Base-by-base conservation (phyloP, 2,329 filamentous ascomycete genomes). In the Xylariaceae sp. region DNA sequence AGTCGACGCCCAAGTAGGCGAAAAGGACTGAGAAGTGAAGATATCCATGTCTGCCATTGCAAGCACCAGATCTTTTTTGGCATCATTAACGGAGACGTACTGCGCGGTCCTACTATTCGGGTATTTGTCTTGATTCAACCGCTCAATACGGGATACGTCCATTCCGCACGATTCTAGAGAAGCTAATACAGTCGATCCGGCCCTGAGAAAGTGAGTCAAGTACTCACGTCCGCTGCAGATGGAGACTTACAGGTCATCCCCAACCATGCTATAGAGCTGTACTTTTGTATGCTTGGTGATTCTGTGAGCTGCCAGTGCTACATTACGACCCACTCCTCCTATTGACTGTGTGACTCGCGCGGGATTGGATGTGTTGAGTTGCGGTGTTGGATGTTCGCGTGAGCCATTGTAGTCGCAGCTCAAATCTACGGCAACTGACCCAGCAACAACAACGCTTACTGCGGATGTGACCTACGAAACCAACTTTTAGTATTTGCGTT, bases 41-140 rank as follows among this genome's bases (percentile, higher is more conserved):
- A 96, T 93, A 50, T 78, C 82, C 91, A 97, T 97, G 66, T 97
- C 94, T 5, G 93, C 92, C 90, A 97, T 96, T 42, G 91, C 93
- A 57, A 97, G 72, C n/a, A 92, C 79, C 2, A 99, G 81, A 57
- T 92, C 88, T 69, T 91, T 95, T 54, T 87, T 83, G 1, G 77
- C 76, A 65, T 95, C 89, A 67, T 97, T 99, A 58, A 97, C 77
- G 14, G 93, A 88, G 3, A 97, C 82, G 67, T 97, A 97, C 68
- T 97, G 91, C 1, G 92, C 90, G 2, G 93, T 97, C 50, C 88
- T 81, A 31, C 77, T 78, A 1, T 79, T 77, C 2, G 75, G 75
- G 18, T 69, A 72, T 54, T 74, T 73, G 41, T 77, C 69, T 14
- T 71, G 72, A 13, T 72, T 70, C 4, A 88, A 71, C 46, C 76